Evolutionary conservation across 148 eudicot species (phyloP), one percentile per base, ranked within the genome.

Genomic region (Chenopodium quinoa): DNA sequence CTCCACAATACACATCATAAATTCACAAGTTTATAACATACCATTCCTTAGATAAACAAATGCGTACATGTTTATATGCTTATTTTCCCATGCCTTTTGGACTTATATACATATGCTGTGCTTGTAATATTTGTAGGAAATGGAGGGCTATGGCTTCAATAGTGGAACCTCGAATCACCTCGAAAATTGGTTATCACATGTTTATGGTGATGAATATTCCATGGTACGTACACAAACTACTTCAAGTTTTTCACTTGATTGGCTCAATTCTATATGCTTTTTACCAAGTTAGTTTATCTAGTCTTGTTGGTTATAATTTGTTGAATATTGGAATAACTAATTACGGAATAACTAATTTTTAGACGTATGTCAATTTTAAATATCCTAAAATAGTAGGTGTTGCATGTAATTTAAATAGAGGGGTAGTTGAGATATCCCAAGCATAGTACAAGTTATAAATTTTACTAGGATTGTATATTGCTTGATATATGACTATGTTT

Each of bases 51-150:
- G 44, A 40, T 6, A 40, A 40, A 4, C 44, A 40, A 0, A 12
- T 48, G 1, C 13, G 14, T 50, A 50, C 16, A 50, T 50, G 16
- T 50, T 40, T 50, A 50, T 50, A 2, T 50, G 54, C 54, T 50
- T 13, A 13, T 56, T 56, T 56, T 56, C 7, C 62, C 22, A 22
- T 62, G 25, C 11, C 25, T 22, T 62, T 20, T 62, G 66, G 9
- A 62, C 66, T 22, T 10, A 62, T 0, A 20, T 62, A 5, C n/a
- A 62, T 62, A 62, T 9, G 0, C 0, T 62, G 23, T 60, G 8
- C 6, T 4, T 34, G 22, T 31, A 47, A 54, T 7, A 73, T 78
- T 78, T 66, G 75, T 56, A 83, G 85, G 82, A 75, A 4, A 54
- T 56, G 34, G 17, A 67, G 17, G 68, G 37, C 14, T 20, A 20